Conservation (phyloP, 352 stramenopile genomes). For the Phytophthora cajani region DNA sequence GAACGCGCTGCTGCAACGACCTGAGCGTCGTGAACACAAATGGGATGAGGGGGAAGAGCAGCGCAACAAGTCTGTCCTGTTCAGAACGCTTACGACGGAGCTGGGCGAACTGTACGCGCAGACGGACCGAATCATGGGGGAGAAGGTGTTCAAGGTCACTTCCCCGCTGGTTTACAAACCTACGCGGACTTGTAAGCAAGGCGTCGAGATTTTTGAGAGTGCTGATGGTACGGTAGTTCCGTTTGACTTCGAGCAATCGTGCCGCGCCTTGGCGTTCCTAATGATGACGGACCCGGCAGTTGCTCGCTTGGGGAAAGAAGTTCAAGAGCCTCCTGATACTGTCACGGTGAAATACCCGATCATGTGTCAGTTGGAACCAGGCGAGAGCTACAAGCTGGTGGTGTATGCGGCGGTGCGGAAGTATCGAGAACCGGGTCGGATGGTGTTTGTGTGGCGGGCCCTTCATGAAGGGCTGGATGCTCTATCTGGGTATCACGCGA, state of each 20-base stretch:
- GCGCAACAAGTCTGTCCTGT: conserved; percentile 6
- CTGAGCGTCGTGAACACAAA: not conserved
- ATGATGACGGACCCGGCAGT: conserved; percentile 1
- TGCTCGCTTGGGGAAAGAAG: not conserved
- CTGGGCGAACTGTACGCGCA: conserved; percentile 22
- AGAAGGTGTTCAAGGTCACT: not conserved
- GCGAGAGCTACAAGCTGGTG: conserved; percentile 3
- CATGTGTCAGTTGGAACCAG: conserved; percentile 7
- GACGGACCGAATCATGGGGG: conserved; percentile 20
- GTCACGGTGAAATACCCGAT: conserved; percentile 34
- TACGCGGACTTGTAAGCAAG: not conserved
- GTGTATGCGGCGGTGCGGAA: conserved; percentile 17
- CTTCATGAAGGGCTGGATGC: conserved; percentile 36
- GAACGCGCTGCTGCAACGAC: conserved; percentile 9
- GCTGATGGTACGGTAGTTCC: not conserved
- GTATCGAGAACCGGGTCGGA: conserved; percentile 42
- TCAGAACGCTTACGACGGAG: conserved; percentile 18
- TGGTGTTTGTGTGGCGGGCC: conserved; percentile 61
- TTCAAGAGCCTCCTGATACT: conserved; percentile 25
- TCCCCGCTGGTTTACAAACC: not conserved
- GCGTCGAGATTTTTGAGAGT: not conserved
- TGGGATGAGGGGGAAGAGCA: not conserved
- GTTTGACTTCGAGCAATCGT: not conserved
- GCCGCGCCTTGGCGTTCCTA: not conserved
- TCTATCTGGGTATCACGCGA: conserved; percentile 42